A percentile compares a stretch with the other conserved stretches of the same genome.
Conservation (phyloP, 2,329 filamentous ascomycete species). For the Elsinoe necatrix region DNA sequence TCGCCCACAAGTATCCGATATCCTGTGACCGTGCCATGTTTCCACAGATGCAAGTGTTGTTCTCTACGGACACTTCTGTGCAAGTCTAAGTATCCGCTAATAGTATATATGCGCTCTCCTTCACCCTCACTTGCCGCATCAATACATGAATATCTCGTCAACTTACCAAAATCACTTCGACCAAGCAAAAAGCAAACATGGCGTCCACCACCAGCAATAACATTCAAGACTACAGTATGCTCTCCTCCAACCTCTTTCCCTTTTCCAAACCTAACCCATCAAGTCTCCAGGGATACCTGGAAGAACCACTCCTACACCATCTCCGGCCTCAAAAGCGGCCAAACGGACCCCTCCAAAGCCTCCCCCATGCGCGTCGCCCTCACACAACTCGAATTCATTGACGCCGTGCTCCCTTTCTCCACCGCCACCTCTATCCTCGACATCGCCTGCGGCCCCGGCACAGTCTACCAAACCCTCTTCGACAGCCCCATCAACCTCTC, state of each 20-base stretch:
- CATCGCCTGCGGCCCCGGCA: constrained; percentile 14
- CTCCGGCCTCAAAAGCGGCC: not conserved
- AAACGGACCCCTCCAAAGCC: not conserved
- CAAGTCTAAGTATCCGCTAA: not conserved
- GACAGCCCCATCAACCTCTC: not conserved
- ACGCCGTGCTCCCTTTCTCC: constrained; percentile 3
- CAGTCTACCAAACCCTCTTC: constrained; percentile 11
- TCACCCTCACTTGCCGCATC: not conserved
- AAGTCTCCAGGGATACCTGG: constrained; percentile 1
- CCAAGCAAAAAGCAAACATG: not conserved
- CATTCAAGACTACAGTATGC: not conserved
- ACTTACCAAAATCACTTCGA: not conserved
- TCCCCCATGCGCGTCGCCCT: not conserved
- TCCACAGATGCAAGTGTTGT: not conserved
- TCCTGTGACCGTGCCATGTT: too few species aligned
- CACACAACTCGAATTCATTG: not conserved
- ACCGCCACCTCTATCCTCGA: constrained; percentile 11
- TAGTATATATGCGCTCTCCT: not conserved
- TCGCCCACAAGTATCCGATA: not conserved
- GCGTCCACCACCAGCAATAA: not conserved
- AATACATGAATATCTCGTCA: not conserved
- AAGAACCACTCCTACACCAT: constrained; percentile 1
- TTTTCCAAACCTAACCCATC: not conserved
- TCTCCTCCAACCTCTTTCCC: not conserved
- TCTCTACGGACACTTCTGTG: not conserved